Evolutionary conservation across 805 yeast genomes (phyloP).

Genomic region (Dipodascus albidus): DNA sequence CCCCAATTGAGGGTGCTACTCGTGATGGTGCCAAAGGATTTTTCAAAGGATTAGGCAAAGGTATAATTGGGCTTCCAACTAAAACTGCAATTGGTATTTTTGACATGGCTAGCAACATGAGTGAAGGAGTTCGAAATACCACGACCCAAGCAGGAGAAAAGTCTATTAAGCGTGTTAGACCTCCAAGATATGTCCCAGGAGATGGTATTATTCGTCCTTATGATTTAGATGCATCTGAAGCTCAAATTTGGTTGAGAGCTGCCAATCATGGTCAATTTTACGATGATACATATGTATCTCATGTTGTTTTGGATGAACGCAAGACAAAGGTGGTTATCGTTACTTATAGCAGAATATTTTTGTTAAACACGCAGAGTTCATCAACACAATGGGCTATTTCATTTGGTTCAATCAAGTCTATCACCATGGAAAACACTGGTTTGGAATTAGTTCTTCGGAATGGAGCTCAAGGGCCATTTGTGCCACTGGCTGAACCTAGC

Average conservation of each 20-base stretch:
- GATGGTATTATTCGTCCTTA: conserved; percentile 69
- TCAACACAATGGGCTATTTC: conserved; percentile 60
- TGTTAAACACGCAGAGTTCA: conserved; percentile 51
- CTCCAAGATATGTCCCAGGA: conserved; percentile 64
- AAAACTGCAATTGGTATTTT: conserved; percentile 92
- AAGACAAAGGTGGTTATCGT: conserved; percentile 73
- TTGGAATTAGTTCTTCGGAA: conserved; percentile 51
- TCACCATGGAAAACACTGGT: conserved; percentile 72
- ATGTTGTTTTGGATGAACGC: conserved; percentile 21
- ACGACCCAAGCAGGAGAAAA: conserved; percentile 81
- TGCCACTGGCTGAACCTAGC: conserved; percentile 62
- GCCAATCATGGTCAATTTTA: not conserved
- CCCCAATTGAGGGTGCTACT: conserved; percentile 85
- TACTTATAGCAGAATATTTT: conserved; percentile 56
- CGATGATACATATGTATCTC: not conserved
- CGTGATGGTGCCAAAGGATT: conserved; percentile 86
- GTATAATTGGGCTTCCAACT: conserved; percentile 87
- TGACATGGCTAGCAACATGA: conserved; percentile 82
- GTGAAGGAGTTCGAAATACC: conserved; percentile 88
- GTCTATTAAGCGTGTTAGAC: conserved; percentile 63
- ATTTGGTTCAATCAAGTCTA: conserved; percentile 54
- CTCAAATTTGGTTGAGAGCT: not conserved
- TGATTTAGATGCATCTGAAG: conserved; percentile 19
- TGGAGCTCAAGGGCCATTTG: conserved; percentile 50
- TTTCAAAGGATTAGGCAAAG: conserved; percentile 87